Base-by-base conservation (phyloP, 1,139 yeast genomes). In the Suzukiozyma palmioleophila region DNA sequence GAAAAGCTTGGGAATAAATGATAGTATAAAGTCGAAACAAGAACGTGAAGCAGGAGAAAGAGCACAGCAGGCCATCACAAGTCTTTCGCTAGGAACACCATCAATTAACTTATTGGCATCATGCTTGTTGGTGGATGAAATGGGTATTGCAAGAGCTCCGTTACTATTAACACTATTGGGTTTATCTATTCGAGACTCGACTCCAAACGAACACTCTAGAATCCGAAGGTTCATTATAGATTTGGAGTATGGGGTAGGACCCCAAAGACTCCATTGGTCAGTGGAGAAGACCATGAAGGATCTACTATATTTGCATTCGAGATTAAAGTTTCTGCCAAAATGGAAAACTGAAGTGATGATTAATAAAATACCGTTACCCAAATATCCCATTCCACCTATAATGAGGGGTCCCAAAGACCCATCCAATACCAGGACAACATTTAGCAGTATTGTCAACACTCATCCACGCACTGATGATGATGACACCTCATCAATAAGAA, bases 161-260 rank as follows among this genome's bases (percentile, higher is more conserved):
- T 70, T 90, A 33, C 62, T 92, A 35, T 62, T 89, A 30, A 81
- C 86, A 11, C 77, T 89, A 56, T 58, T 92, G 34, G 85, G 89
- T 11, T 69, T 89, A 33, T 69, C 72, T 37, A 68, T 92, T 3
- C 69, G 75, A 39, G 88, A 77, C 47, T 65, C 70, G 11, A 70
- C 82, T 1, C 57, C 59, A 15, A 57, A 64, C 12, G 56, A 63
- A 4, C 51, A 54, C 40, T 71, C 75, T 3, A 75, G 70, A 45
- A 76, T 76, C 43, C 64, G 83, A 42, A 76, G 69, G 39, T 88
- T 76, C 50, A 71, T 75, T 44, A 66, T 92, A 15, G 86, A 84
- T 42, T 66, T 92, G 40, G 96, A 89, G 54, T 92, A 92, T 54
- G 98, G 97, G 2, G 80, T 89, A 14, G 96, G 96, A 1, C 78